These are phyloP conservation scores for Aspergillus calidoustus DNA, from an alignment of 2,329 filamentous ascomycete species.

Conservation along the genomic window DNA sequence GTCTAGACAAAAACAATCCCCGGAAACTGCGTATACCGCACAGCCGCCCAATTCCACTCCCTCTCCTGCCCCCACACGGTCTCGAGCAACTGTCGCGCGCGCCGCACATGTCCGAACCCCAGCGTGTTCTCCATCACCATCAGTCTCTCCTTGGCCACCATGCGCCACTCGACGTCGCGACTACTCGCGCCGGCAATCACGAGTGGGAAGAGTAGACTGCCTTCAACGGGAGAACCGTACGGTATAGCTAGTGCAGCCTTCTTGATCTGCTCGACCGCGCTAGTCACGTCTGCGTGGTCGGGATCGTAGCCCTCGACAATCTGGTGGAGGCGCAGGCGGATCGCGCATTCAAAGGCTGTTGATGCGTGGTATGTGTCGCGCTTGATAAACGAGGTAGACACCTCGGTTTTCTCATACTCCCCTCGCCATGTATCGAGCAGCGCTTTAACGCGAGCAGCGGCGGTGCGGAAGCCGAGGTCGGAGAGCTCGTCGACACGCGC, in stretches of 20 bases:
- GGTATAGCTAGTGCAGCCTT: constrained; percentile 45
- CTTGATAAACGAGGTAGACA: too few species aligned
- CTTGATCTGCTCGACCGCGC: constrained; percentile 41
- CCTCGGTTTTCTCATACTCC: constrained; percentile 19
- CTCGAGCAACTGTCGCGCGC: constrained; percentile 46
- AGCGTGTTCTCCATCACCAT: constrained; percentile 52
- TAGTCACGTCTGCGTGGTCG: constrained; percentile 38
- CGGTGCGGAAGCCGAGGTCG: constrained; percentile 37
- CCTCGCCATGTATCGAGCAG: constrained; percentile 45
- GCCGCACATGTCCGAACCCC: constrained; percentile 50
- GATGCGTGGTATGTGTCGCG: constrained; percentile 35
- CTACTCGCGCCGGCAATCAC: constrained; percentile 50
- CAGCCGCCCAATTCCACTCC: constrained; percentile 36
- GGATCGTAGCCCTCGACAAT: constrained; percentile 50
- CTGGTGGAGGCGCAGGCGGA: constrained; percentile 50
- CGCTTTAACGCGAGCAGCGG: constrained; percentile 39
- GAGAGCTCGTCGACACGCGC: constrained; percentile 34
- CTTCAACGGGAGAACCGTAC: constrained; percentile 49
- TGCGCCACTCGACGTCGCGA: constrained; percentile 40
- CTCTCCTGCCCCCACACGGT: constrained; percentile 41
- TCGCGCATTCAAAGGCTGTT: constrained; percentile 47
- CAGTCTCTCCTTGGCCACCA: constrained; percentile 47
- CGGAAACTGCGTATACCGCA: constrained; percentile 33
- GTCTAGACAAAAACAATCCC: constrained; percentile 32
- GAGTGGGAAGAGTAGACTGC: constrained; percentile 48